phyloP scores from a whole-genome alignment of 2,329 filamentous ascomycete genomes.

The Paraphaeosphaeria minitans region DNA sequence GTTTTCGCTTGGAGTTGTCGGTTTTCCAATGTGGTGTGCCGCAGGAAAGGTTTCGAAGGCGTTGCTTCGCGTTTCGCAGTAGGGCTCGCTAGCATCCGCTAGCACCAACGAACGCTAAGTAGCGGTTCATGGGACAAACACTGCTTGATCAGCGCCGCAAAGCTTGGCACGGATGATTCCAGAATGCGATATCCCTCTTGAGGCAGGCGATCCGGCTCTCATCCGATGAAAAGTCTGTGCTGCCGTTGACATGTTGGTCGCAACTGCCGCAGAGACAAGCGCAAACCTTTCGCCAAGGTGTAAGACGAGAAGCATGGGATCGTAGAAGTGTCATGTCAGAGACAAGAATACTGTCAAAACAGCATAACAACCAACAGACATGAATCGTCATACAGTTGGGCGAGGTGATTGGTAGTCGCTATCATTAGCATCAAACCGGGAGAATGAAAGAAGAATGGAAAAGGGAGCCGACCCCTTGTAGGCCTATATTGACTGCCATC shows the following conservation, averaged over 20 bases:
- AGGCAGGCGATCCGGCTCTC: background rate
- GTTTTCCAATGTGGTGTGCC: constrained; percentile 9
- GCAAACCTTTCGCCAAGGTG: background rate
- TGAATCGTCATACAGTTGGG: constrained; percentile 3
- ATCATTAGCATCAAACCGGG: background rate
- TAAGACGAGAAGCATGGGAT: background rate
- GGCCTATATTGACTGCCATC: background rate
- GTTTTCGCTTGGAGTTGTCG: background rate
- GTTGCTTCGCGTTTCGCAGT: constrained; percentile 15
- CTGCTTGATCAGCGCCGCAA: constrained; percentile 14
- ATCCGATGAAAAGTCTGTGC: constrained; percentile 7
- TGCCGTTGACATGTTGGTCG: constrained; percentile 2
- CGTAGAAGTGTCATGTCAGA: background rate
- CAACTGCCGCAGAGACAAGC: background rate
- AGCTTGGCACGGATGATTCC: constrained; percentile 3
- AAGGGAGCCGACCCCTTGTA: background rate
- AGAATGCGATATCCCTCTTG: background rate
- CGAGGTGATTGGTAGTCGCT: background rate
- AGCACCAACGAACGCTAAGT: constrained; percentile 2
- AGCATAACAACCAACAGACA: background rate
- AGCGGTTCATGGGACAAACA: constrained; percentile 7
- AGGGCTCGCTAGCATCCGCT: constrained; percentile 4
- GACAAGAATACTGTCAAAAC: background rate
- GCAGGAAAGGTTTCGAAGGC: constrained; percentile 13
- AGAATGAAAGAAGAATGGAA: background rate